Percentiles rank a stretch among this genome's conserved stretches.
Conservation (phyloP, 495 filamentous ascomycete genomes). For the Lasiosphaeria ovina region DNA sequence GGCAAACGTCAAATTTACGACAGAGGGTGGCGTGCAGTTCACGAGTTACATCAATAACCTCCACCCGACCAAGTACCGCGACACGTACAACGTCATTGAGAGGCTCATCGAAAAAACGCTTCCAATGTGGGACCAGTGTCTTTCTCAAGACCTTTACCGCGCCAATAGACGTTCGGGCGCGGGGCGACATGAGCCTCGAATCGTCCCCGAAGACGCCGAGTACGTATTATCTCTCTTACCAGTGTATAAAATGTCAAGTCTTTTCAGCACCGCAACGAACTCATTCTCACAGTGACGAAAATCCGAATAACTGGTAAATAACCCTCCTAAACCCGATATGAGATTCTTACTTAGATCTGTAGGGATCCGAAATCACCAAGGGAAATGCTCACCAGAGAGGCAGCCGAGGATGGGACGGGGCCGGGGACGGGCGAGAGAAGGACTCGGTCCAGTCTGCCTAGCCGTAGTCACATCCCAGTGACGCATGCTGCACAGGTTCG, state of each 20-base stretch:
- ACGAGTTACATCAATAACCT: conserved; percentile 68
- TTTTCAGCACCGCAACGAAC: conserved; percentile 3
- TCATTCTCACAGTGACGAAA: conserved; percentile 44
- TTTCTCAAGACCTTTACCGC: conserved; percentile 25
- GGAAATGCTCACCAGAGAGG: conserved; percentile 24
- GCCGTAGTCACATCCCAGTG: too few relatives aligned
- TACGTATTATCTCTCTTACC: conserved; percentile 12
- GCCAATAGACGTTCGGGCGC: conserved; percentile 32
- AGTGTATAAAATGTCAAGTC: neutral
- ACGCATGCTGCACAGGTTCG: neutral
- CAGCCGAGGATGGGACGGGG: neutral
- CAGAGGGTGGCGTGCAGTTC: conserved; percentile 60
- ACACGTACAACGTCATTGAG: conserved; percentile 54
- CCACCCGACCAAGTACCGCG: conserved; percentile 47
- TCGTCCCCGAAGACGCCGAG: conserved; percentile 25
- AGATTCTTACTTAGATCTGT: too few relatives aligned
- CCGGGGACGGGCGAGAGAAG: neutral
- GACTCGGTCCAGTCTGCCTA: neutral
- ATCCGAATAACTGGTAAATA: conserved; percentile 34
- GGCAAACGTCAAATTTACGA: conserved; percentile 48
- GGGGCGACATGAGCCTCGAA: conserved; percentile 52
- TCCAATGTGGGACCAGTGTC: conserved; percentile 52
- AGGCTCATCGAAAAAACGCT: conserved; percentile 50
- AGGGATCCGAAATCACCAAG: conserved; percentile 40
- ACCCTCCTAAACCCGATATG: too few relatives aligned